Evolutionary conservation across 1,139 yeast genomes (phyloP).

Genomic region (Eremothecium gossypii): DNA sequence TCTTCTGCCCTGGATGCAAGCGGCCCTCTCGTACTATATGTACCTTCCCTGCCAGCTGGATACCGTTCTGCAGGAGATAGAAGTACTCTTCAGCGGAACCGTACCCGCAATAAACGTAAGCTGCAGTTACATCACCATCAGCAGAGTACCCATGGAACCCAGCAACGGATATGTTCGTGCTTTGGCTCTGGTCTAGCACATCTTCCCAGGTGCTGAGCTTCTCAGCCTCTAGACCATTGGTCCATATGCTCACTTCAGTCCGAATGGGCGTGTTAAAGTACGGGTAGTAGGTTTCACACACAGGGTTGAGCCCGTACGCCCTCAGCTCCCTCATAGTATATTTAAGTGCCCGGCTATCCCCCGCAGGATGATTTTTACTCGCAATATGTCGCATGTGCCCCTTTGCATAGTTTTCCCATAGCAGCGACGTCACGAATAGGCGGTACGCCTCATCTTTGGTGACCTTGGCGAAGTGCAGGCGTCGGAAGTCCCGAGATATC

Average conservation of each 20-base stretch:
- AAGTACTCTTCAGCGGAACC: slow-evolving; percentile 57
- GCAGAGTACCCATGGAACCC: slow-evolving; percentile 57
- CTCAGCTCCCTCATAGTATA: slow-evolving; percentile 35
- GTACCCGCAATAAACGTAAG: slow-evolving; percentile 49
- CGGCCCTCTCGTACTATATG: slow-evolving; percentile 53
- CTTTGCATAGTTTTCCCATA: slow-evolving; percentile 30
- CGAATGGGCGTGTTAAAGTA: slow-evolving; percentile 46
- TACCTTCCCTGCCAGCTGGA: slow-evolving; percentile 38
- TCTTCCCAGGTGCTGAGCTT: slow-evolving; percentile 65
- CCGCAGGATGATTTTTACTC: slow-evolving; percentile 34
- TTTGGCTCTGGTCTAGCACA: slow-evolving; percentile 49
- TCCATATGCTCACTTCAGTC: slow-evolving; percentile 38
- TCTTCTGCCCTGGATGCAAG: slow-evolving; percentile 39
- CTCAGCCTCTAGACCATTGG: slow-evolving; percentile 35
- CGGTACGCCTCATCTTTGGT: slow-evolving; percentile 60
- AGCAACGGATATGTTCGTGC: slow-evolving; percentile 42
- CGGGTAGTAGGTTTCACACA: slow-evolving; percentile 48
- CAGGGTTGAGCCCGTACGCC: slow-evolving; percentile 41
- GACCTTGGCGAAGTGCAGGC: slow-evolving; percentile 57
- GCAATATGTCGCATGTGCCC: slow-evolving; percentile 34
- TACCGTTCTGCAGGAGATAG: slow-evolving; percentile 33
- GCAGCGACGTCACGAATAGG: slow-evolving; percentile 32
- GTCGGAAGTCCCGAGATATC: slow-evolving; percentile 67
- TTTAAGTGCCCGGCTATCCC: slow-evolving; percentile 35
- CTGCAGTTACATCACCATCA: slow-evolving; percentile 48